Evolutionary conservation across 208 protist species (phyloP), one percentile per base, ranked within the genome.

Genomic region (Leishmania aethiopica): DNA sequence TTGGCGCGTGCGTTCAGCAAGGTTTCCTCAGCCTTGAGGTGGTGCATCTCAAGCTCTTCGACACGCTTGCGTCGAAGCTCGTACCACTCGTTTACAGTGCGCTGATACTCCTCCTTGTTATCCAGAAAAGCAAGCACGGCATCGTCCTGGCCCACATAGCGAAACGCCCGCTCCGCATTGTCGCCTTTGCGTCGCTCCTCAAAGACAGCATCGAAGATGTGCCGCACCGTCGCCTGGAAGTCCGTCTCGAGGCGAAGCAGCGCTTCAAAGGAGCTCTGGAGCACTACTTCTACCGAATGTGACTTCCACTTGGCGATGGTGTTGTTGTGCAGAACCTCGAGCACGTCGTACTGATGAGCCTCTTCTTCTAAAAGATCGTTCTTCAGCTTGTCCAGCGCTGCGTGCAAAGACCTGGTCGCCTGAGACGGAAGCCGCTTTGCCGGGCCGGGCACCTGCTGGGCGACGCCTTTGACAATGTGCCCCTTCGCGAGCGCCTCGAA

Each of bases 101-200:
- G 94, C 82, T 94, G 89, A 75, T 95, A 96, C 77, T 96, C 92
- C 73, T 97, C 92, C 80, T 87, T 94, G 81, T 91, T 97, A 51
- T 93, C 89, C 35, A 97, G 80, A 7, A 96, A 88, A 2, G 86
- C 80, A 4, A 89, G 75, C 35, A 88, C 86, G 77, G 77, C 84
- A 37, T 91, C 84, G 35, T 96, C 91, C 32, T 86, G 66, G 3
- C 75, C 53, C 40, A 73, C 32, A 74, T 77, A 86, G 57, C 79
- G 82, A 42, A 80, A 80, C 57, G 71, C 60, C 5, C 78, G 73
- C 11, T 75, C 55, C 0, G 71, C 78, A 62, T 78, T 67, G 57
- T 93, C 87, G 11, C 88, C 73, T 57, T 93, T 95, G 49, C 94
- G 90, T 0, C 89, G 89, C 81, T 92, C 86, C 73, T 95, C 94